Base-by-base conservation (phyloP, 805 yeast genomes). In the Myxozyma mucilagina region DNA sequence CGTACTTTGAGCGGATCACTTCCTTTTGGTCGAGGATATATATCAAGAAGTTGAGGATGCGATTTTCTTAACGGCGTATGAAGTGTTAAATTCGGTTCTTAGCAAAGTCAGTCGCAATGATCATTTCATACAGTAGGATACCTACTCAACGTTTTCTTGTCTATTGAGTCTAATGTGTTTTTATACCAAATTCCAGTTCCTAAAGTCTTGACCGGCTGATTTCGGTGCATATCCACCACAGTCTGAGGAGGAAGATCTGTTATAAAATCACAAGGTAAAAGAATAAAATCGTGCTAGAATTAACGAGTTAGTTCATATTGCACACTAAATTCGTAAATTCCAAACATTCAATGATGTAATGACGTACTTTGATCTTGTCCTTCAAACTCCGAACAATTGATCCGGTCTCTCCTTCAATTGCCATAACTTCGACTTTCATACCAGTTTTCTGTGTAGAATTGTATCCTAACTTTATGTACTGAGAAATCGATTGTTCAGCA, bases 231-330 rank as follows among this genome's bases (percentile, higher is more conserved):
- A 70, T 93, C 96, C 48, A 91, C 84, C 36, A 94, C 79, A 18
- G 87, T 87, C 69, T 89, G 93, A 10, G 98, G 97, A 3, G 97
- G 96, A 42, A 93, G 78, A 71, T 92, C 93, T 1, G 98, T 91
- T 56, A 96, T 79, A 72, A 94, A 89, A 73, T 96, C 99, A 76
- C 97, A 93, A 7, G 98, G 97, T 57, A 94, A 75, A 36, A 94
- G 74, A n/a, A 91, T 89, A 70, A 90, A 86, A 71, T 86, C 86
- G 38, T 79, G 54, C 67, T 67, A 53, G 66, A 47, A 16, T 24
- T 24, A 3, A 61, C 43, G 52, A 60, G 29, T 31, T 16, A 34
- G 8, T 41, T 34, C 16, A 29, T 45, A 18, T 16, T 39, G 8
- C 18, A n/a, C 5, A 6, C 31, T 8, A 24, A 24, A 3, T 24